Evolutionary conservation across 2,329 filamentous ascomycete genomes (phyloP).

Genomic region (Nigrospora sphaerica): DNA sequence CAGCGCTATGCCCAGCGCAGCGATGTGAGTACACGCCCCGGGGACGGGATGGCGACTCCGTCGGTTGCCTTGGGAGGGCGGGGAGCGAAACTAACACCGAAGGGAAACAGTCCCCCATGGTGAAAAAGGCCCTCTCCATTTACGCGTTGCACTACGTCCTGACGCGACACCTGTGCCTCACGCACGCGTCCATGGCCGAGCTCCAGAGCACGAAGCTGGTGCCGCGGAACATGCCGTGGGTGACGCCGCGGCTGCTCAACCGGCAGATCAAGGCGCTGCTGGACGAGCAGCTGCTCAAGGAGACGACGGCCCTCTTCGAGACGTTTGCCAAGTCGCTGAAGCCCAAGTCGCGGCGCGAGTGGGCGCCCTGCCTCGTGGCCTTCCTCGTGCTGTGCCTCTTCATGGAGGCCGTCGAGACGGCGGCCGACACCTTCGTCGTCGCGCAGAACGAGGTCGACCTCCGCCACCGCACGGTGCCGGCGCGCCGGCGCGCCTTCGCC

Average conservation of each 20-base stretch:
- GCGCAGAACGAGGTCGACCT: conserved; percentile 42
- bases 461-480: conserved; percentile 26
- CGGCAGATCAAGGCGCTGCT: conserved; percentile 50
- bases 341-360: conserved; percentile 43
- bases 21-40: conserved; percentile 24
- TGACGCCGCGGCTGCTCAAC: conserved; percentile 47
- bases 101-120: conserved; percentile 35
- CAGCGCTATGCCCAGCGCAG: conserved; percentile 39
- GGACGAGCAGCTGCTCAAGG: conserved; percentile 45
- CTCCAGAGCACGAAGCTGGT: conserved; percentile 35
- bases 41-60: not conserved
- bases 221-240: conserved; percentile 33
- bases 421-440: conserved; percentile 44
- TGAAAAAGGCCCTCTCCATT: conserved; percentile 44
- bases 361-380: conserved; percentile 49
- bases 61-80: conserved; percentile 1
- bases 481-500: conserved; percentile 34
- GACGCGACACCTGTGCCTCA: conserved; percentile 46
- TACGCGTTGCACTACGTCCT: conserved; percentile 53
- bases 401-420: conserved; percentile 50
- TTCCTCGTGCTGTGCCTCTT: conserved; percentile 51
- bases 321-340: conserved; percentile 46
- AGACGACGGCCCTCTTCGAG: conserved; percentile 45
- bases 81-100: not conserved
- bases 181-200: conserved; percentile 31